These are phyloP conservation scores for Gyrodon lividus DNA, from an alignment of 768 basidiomycete genomes.

Conservation along the genomic window DNA sequence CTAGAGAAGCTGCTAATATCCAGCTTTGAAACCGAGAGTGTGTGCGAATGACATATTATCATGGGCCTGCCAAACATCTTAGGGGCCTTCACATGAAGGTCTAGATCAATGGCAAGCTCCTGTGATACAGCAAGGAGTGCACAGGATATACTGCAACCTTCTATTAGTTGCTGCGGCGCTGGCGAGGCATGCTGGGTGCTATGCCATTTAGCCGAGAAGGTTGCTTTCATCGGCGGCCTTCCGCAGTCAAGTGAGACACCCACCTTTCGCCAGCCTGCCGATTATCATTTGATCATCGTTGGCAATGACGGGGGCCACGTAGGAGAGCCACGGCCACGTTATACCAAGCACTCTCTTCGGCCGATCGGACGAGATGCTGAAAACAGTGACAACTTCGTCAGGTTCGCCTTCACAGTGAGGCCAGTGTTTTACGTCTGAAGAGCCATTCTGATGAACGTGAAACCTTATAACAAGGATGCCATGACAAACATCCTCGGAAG, in stretches of 20 bases:
- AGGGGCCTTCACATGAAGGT: not conserved
- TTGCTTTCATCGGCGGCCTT: conserved; percentile 1
- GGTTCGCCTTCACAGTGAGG: not conserved
- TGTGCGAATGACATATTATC: not conserved
- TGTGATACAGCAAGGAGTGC: not conserved
- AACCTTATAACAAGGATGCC: not conserved
- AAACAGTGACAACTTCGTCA: not conserved
- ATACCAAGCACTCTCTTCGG: not conserved
- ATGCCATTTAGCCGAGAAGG: conserved; percentile 7
- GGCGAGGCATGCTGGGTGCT: not conserved
- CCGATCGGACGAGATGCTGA: not conserved
- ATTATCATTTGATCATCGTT: not conserved
- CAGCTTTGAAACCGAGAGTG: not conserved
- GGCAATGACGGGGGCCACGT: not conserved
- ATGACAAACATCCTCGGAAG: not conserved
- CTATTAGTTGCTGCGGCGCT: not conserved
- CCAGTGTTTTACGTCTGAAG: conserved; percentile 10
- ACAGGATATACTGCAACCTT: not conserved
- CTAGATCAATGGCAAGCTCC: not conserved
- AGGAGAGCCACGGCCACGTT: conserved; percentile 4
- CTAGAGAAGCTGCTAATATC: not conserved
- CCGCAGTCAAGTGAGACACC: not conserved
- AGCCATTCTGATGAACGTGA: not conserved
- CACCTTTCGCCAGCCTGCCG: not conserved
- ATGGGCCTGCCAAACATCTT: not conserved